Evolutionary conservation across 352 stramenopile genomes (phyloP), one percentile per base, ranked within the genome.

Genomic region (Thraustochytrium sp.): DNA sequence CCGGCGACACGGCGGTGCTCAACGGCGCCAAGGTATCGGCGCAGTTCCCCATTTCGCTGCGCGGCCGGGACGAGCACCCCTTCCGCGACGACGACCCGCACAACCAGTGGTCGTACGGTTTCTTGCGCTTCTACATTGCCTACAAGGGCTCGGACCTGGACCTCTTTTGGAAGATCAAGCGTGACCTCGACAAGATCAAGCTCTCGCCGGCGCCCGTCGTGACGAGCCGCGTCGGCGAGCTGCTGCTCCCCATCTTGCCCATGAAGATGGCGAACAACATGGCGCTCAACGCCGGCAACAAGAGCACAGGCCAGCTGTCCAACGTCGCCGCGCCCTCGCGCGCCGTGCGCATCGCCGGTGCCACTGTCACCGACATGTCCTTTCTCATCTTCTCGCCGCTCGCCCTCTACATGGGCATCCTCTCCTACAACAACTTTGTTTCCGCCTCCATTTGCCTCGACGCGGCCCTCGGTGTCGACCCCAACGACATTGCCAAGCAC

Each of bases 151-250:
- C 29, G 5, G 16, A 84, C 16, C 0, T 40, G 4, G 16, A 46
- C 21, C 53, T 84, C 13, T 56, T 84, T 34, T 84, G 61, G 55
- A 56, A 83, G 21, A 84, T 78, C 34, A 84, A 84, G 49, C 40
- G 75, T 21, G 40, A 48, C 18, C 37, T 84, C 23, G 75, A 84
- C 61, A 84, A 84, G 61, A 46, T 84, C 44, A 84, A 84, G 75
- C 9, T 21, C 21, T 84, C 75, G 18, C 75, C 75, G 49, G 53
- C 61, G 34, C 75, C 75, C 40, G 85, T 68, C 72, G 61, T 84
- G 13, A 49, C 53, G 63, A 38, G 11, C 23, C 61, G 75, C 42
- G 29, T 73, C 13, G 61, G n/a, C 29, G 59, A 75, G 40, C 18
- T 80, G 11, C 26, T 80, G 9, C 11, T 44, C 21, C 68, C 31